Conservation (phyloP, 768 basidiomycete species). For the Boletus bicolor region DNA sequence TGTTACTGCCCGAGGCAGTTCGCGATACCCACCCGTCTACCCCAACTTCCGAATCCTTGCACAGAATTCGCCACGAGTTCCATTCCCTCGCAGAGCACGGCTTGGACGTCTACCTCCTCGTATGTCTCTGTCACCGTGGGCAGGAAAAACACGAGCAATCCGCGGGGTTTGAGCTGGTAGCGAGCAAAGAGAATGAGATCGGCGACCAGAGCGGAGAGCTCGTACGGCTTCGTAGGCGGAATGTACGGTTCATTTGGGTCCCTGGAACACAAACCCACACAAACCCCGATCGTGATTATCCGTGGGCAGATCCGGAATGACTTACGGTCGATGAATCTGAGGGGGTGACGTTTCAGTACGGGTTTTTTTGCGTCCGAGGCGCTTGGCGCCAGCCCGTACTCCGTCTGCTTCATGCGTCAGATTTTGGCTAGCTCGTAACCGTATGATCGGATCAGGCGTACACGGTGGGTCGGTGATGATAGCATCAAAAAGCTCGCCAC, state of each 20-base stretch:
- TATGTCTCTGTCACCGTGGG: conserved; percentile 92
- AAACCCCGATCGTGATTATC: neutral
- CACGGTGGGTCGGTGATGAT: conserved; percentile 95
- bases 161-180: conserved; percentile 79
- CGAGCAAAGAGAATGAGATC: conserved; percentile 83
- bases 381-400: conserved; percentile 84
- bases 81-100: conserved; percentile 83
- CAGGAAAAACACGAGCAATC: conserved; percentile 93
- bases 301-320: neutral
- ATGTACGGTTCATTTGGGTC: conserved; percentile 67
- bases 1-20: neutral
- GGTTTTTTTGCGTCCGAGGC: conserved; percentile 65
- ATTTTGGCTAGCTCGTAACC: neutral
- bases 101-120: conserved; percentile 77
- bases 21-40: conserved; percentile 64
- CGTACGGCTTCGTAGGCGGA: conserved; percentile 90
- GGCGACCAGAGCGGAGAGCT: conserved; percentile 74
- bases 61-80: conserved; percentile 82
- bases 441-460: conserved; percentile 37
- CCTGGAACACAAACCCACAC: conserved; percentile 3
- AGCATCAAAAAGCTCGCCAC: conserved; percentile 88
- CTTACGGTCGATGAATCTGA: conserved; percentile 45
- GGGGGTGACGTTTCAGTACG: conserved; percentile 27
- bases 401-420: conserved; percentile 58
- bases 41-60: conserved; percentile 96